These are phyloP conservation scores for Hibiscus mutabilis DNA, from an alignment of 345 rosid species.

Conservation along the genomic window DNA sequence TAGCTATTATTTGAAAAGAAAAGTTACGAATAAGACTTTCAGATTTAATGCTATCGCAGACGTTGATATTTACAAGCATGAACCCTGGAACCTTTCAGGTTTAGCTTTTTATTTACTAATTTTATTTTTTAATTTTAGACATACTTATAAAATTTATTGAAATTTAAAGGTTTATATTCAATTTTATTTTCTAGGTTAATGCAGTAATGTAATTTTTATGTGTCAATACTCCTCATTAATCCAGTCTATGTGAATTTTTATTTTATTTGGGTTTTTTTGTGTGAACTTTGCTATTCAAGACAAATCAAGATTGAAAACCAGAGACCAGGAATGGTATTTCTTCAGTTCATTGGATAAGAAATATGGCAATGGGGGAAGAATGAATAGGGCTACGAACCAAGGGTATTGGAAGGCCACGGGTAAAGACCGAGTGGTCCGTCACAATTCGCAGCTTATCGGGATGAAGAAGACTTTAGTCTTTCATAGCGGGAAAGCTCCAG, in stretches of 20 bases:
- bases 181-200: background rate
- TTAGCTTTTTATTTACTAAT: background rate
- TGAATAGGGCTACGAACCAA: background rate
- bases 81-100: slow-evolving; percentile 91
- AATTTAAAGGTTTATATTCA: background rate
- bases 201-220: too few relatives aligned
- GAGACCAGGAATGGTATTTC: slow-evolving; percentile 79
- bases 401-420: slow-evolving; percentile 32
- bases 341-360: slow-evolving; percentile 72
- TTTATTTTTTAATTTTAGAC: background rate
- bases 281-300: slow-evolving; percentile 13
- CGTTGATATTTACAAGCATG: slow-evolving; percentile 84
- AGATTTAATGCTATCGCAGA: slow-evolving; percentile 69
- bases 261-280: background rate
- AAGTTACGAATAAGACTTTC: slow-evolving; percentile 58
- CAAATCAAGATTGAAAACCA: slow-evolving; percentile 51
- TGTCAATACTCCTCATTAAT: background rate
- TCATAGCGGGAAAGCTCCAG: slow-evolving; percentile 56
- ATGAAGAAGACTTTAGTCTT: slow-evolving; percentile 68
- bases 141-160: background rate
- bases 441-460: slow-evolving; percentile 36
- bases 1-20: slow-evolving; percentile 77
- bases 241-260: background rate
- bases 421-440: slow-evolving; percentile 39
- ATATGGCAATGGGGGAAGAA: slow-evolving; percentile 31